Evolutionary conservation across 228 moss, liverwort and hornwort species (phyloP), one percentile per base, ranked within the genome.

Genomic region (Sphagnum magellanicum): DNA sequence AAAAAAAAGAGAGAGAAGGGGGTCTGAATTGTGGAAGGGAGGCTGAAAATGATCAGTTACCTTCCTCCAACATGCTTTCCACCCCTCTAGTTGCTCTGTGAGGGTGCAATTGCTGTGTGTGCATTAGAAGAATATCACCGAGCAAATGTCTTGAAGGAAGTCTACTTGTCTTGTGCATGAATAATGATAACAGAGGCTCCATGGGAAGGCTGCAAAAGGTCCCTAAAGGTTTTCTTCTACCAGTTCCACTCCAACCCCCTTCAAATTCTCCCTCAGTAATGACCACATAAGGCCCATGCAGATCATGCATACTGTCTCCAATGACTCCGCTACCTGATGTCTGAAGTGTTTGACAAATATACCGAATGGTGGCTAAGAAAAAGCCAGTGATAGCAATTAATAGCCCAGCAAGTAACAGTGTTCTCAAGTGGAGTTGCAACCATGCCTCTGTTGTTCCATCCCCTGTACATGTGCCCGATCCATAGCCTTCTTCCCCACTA

Each of bases 401-500:
- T 16, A 81, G 69, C 16, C 72, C 83, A 50, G 73, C 61, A 16
- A 88, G 53, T 10, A 85, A 64, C 50, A 88, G 76, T 50, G 85
- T 77, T 51, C 79, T 76, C 47, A 74, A 79, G 65, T 88, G 89
- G 59, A 88, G 71, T 69, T 86, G 85, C 88, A 87, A 90, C 88
- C 81, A 86, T 6, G 82, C 74, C 9, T 77, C 75, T 59, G 84
- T 74, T 0, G 88, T 74, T 50, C 85, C 84, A 63, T 88, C 84
- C 12, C 92, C 92, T 70, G 92, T 92, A 77, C 92, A 92, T 16
- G 78, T 81, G 16, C 73, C 82, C n/a, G 82, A 80, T 4, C 82
- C 82, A 32, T 88, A 85, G 59, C 82, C 78, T 62, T 81, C 91
- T 64, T 84, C 89, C 6, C 90, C 86, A 60, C 92, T 90, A 63